Conservation (phyloP, 768 basidiomycete species). For the Leccinum incarnatum region DNA sequence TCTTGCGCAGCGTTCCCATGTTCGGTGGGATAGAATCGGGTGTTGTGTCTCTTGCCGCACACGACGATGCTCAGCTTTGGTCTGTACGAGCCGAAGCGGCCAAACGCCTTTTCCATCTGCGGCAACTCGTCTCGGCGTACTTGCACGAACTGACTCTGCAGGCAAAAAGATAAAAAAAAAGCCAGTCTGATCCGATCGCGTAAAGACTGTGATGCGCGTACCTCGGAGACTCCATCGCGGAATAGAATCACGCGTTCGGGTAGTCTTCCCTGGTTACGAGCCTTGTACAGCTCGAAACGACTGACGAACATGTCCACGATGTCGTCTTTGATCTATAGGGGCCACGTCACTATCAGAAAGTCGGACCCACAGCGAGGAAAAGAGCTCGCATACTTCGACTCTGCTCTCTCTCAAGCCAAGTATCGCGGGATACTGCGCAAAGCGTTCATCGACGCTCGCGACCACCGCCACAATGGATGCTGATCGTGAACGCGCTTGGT, state of each 20-base stretch:
- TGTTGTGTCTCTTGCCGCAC: slow-evolving; percentile 56
- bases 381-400: slow-evolving; percentile 54
- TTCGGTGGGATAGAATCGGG: slow-evolving; percentile 52
- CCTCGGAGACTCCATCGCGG: slow-evolving; percentile 80
- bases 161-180: not conserved
- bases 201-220: slow-evolving; percentile 21
- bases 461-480: slow-evolving; percentile 55
- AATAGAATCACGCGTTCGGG: slow-evolving; percentile 48
- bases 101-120: slow-evolving; percentile 40
- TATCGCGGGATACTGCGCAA: slow-evolving; percentile 48
- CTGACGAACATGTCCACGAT: slow-evolving; percentile 48
- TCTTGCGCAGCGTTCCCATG: slow-evolving; percentile 36
- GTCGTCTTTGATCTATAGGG: slow-evolving; percentile 27
- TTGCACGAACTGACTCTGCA: slow-evolving; percentile 45
- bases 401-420: slow-evolving; percentile 49
- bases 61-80: slow-evolving; percentile 53
- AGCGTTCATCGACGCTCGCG: slow-evolving; percentile 44
- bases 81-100: slow-evolving; percentile 38
- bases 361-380: not conserved
- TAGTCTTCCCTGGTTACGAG: slow-evolving; percentile 32
- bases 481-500: slow-evolving; percentile 2
- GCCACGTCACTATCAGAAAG: not conserved
- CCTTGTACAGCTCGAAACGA: slow-evolving; percentile 39
- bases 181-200: not conserved
- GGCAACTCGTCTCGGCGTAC: slow-evolving; percentile 44